Base-by-base conservation (phyloP, 805 yeast species). In the Brettanomyces bruxellensis region DNA sequence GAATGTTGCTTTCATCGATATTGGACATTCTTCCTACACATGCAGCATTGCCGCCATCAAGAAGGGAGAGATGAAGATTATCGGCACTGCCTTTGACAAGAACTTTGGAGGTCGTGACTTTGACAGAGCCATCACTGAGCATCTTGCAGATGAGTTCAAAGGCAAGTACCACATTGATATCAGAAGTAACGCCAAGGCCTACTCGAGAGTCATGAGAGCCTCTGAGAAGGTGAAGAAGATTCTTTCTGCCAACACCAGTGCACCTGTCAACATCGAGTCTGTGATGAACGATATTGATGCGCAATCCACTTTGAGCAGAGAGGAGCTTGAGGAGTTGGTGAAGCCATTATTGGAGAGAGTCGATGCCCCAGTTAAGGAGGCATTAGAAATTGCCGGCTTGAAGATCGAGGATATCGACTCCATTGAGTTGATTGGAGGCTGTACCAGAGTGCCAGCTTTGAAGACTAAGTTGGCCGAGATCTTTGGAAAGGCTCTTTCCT, bases 91-190 rank as follows among this genome's bases (percentile, higher is more conserved):
- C 59, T 85, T 79, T 65, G 95, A 90, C 73, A 87, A 87, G 72
- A 87, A 87, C 73, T 93, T 93, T 61, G 99, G 99, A 78, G 99
- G 99, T 70, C 84, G 99, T 73, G 88, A 89, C 67, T 82, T 93
- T 52, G 99, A 93, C 72, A 75, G 74, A 61, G 96, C 96, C 52
- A 86, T 93, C 59, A 90, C 98, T 56, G 81, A 88, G 69, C 93
- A 88, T 70, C 89, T 93, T 62, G 96, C 96, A 59, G 84, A 85
- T 57, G 95, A 89, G 69, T 89, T 93, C 77, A 80, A 83, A 70
- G 72, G 72, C 47, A 93, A 93, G 73, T 89, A 86, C 79, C 89
- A 91, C 79, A 88, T 93, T 62, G 95, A 93, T 62, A 84, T 93
- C 59, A 76, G 79, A 64, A 80, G 81, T 62, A 89, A 93, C 74